Percentiles rank a stretch among this genome's conserved stretches.
Evolutionary conservation across 495 filamentous ascomycete species (phyloP).

Genomic region (Penicillium lividum): DNA sequence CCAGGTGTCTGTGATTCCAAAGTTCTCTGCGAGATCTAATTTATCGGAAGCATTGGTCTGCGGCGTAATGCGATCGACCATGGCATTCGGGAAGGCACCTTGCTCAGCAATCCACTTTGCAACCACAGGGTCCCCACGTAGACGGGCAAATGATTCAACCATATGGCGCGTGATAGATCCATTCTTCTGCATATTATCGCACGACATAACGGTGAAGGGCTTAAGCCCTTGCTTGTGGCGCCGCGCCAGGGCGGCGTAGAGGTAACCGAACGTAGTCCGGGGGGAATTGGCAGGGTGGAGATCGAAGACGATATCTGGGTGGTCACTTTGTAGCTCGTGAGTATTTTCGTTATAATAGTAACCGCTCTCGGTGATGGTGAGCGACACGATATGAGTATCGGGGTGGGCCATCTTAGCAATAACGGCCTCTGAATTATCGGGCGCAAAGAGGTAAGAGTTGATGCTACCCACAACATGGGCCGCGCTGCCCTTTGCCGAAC

Average conservation of each 20-base stretch:
- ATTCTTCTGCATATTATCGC: conserved; percentile 56
- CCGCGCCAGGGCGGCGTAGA: conserved; percentile 46
- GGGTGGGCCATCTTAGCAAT: conserved; percentile 53
- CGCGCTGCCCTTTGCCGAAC: conserved; percentile 44
- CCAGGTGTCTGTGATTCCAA: conserved; percentile 48
- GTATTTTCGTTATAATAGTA: conserved; percentile 56
- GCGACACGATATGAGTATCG: conserved; percentile 51
- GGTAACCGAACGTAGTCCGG: conserved; percentile 49
- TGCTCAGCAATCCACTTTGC: conserved; percentile 46
- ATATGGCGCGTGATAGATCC: conserved; percentile 51
- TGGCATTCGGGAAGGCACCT: conserved; percentile 50
- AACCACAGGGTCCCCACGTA: conserved; percentile 37
- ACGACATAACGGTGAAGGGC: conserved; percentile 53
- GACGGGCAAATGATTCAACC: conserved; percentile 46
- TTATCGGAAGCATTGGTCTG: conserved; percentile 45
- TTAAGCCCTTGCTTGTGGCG: conserved; percentile 43
- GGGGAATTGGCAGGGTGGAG: conserved; percentile 39
- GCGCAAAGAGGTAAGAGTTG: conserved; percentile 51
- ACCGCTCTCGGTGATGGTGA: conserved; percentile 54
- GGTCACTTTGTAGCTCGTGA: conserved; percentile 46
- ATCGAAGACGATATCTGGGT: conserved; percentile 49
- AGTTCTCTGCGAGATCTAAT: conserved; percentile 33
- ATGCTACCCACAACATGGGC: conserved; percentile 50
- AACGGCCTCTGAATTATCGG: conserved; percentile 47
- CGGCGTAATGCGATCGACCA: conserved; percentile 54